phyloP scores from a whole-genome alignment of 2,329 filamentous ascomycete genomes.

The Coleophoma crateriformis region DNA sequence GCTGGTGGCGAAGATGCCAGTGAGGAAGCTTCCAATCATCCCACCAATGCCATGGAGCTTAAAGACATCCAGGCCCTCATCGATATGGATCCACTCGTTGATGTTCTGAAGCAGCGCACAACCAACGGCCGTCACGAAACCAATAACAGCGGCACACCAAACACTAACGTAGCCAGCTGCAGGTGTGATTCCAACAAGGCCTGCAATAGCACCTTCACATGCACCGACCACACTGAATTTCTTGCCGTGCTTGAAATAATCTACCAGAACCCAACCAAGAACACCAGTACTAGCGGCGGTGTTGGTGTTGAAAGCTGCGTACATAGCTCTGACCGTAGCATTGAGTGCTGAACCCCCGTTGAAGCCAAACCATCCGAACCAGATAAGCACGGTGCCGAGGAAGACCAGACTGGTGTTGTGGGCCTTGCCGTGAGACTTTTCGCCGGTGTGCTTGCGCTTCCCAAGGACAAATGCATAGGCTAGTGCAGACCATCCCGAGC shows the following conservation, averaged over 20 bases:
- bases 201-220: slow-evolving; percentile 48
- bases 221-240: slow-evolving; percentile 47
- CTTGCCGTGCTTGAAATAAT: slow-evolving; percentile 39
- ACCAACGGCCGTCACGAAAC: slow-evolving; percentile 41
- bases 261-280: slow-evolving; percentile 46
- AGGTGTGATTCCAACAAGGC: slow-evolving; percentile 53
- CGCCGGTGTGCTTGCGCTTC: slow-evolving; percentile 43
- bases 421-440: slow-evolving; percentile 45
- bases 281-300: slow-evolving; percentile 48
- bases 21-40: slow-evolving; percentile 49
- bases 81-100: slow-evolving; percentile 46
- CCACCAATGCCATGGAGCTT: slow-evolving; percentile 56
- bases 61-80: slow-evolving; percentile 55
- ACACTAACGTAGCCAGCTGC: slow-evolving; percentile 50
- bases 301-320: slow-evolving; percentile 54
- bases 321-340: slow-evolving; percentile 44
- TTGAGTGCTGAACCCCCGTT: slow-evolving; percentile 47
- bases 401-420: slow-evolving; percentile 61
- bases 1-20: slow-evolving; percentile 48
- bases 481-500: slow-evolving; percentile 55
- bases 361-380: slow-evolving; percentile 56
- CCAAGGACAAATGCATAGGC: slow-evolving; percentile 60
- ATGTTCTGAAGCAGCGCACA: slow-evolving; percentile 41
- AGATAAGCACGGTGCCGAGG: slow-evolving; percentile 59
- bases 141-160: slow-evolving; percentile 44